Base-by-base conservation (phyloP, 179 eudicot genomes). In the Pouteria campechiana region DNA sequence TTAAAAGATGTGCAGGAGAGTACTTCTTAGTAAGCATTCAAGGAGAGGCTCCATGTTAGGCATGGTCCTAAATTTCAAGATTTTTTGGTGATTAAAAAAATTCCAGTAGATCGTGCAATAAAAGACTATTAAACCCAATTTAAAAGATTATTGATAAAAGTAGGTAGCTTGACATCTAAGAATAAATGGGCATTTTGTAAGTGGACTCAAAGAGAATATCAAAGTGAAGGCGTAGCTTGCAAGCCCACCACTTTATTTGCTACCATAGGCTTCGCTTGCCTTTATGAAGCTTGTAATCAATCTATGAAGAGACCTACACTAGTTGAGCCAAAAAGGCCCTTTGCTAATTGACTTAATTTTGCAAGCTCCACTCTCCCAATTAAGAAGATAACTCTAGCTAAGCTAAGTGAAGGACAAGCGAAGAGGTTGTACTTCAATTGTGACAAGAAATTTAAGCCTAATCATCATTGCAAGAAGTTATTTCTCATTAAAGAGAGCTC, bases 371-470 rank as follows among this genome's bases (percentile, higher is more conserved):
- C n/a, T n/a, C n/a, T n/a, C 15, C 12, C 15, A 25, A n/a, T 27
- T 3, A 23, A n/a, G 15, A 23, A 12, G 1, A 0, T 25, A 2
- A 10, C 29, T 1, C 9, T 17, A 3, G 19, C n/a, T 0, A 43
- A 53, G 10, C 7, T 42, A 3, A 11, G 35, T 0, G 41, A 20
- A 3, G 18, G 36, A 4, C 22, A 41, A 15, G 7, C 1, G 1
- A 51, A 31, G 9, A 24, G 57, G 0, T 7, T 52, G 3, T 41
- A 33, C 17, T 52, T 41, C 19, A 20, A 32, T 10, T 41, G 49
- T 17, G 35, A 52, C 43, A 48, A 52, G 1, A 52, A 52, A 5
- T 52, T 41, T 32, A 17, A 9, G 1, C 58, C 17, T 0, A 41
- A 44, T 0, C 17, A 37, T 25, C 8, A 3, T 2, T 27, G 42